phyloP scores from a whole-genome alignment of 108 stramenopile species.

The Nitzschia palea region DNA sequence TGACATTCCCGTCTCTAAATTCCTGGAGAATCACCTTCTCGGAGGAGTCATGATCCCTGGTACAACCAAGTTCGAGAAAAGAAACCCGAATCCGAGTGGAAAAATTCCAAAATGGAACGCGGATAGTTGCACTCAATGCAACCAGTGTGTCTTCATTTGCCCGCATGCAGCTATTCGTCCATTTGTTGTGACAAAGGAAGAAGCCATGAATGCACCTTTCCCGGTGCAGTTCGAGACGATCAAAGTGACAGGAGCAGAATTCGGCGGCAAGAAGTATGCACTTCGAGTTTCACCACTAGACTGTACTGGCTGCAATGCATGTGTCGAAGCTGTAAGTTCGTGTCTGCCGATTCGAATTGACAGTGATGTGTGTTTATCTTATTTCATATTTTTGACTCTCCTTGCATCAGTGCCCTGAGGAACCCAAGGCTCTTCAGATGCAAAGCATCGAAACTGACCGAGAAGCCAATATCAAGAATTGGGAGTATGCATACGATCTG shows the following conservation, averaged over 20 bases:
- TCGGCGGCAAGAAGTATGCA: constrained; percentile 58
- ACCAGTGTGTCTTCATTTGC: constrained; percentile 63
- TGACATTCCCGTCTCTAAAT: constrained; percentile 54
- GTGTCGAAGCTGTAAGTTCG: constrained; percentile 46
- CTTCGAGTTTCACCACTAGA: constrained; percentile 58
- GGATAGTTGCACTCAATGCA: constrained; percentile 59
- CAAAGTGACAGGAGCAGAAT: constrained; percentile 48
- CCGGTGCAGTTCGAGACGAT: constrained; percentile 44
- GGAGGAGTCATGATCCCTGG: constrained; percentile 60
- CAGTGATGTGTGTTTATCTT: neutral
- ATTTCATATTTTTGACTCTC: neutral
- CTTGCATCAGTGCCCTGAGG: constrained; percentile 50
- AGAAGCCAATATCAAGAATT: constrained; percentile 42
- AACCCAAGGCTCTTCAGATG: constrained; percentile 62
- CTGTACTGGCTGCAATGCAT: constrained; percentile 69
- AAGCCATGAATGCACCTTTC: constrained; percentile 44
- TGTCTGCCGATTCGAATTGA: neutral
- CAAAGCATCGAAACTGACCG: constrained; percentile 45
- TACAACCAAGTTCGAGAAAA: constrained; percentile 52
- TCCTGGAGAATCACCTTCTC: constrained; percentile 60
- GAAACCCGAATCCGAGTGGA: constrained; percentile 52
- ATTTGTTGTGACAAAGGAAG: constrained; percentile 61
- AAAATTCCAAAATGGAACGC: constrained; percentile 53
- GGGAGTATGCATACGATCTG: constrained; percentile 55
- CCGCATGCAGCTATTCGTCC: constrained; percentile 66